Evolutionary conservation across 495 filamentous ascomycete species (phyloP).

Genomic region (Bathelium albidoporum): DNA sequence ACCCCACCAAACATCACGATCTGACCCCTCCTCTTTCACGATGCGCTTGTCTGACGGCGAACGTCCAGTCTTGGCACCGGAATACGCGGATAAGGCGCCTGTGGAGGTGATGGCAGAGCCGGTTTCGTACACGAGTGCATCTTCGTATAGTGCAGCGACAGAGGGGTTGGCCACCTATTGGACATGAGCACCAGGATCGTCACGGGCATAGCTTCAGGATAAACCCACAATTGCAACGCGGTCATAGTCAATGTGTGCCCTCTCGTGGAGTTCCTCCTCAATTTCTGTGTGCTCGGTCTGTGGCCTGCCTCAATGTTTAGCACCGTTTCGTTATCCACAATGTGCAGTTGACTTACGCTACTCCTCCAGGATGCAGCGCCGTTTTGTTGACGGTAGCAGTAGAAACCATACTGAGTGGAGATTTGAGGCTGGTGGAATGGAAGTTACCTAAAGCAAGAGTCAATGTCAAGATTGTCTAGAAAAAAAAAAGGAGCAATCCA

Average conservation of each 20-base stretch:
- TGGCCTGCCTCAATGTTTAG: conserved; percentile 44
- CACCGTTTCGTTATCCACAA: conserved; percentile 7
- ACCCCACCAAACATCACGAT: conserved; percentile 93
- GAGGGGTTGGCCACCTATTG: conserved; percentile 75
- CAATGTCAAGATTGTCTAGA: conserved; percentile 25
- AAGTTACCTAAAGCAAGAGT: not conserved
- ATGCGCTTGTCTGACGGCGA: conserved; percentile 96
- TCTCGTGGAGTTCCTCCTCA: conserved; percentile 95
- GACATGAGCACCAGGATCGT: conserved; percentile 6
- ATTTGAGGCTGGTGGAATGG: conserved; percentile 1
- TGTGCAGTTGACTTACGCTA: conserved; percentile 52
- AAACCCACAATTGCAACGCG: conserved; percentile 84
- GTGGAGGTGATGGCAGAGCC: conserved; percentile 93
- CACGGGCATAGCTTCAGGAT: conserved; percentile 15
- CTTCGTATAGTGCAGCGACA: conserved; percentile 93
- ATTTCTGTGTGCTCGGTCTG: conserved; percentile 85
- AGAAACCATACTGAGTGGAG: conserved; percentile 48
- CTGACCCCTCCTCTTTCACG: conserved; percentile 80
- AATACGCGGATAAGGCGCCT: conserved; percentile 93
- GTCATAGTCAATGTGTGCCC: conserved; percentile 98
- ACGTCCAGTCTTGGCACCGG: conserved; percentile 93
- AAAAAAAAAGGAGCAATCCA: conserved; percentile 47
- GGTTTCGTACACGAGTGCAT: conserved; percentile 97
- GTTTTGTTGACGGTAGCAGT: conserved; percentile 67
- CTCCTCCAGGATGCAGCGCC: conserved; percentile 79